Conservation (phyloP, 1,139 yeast genomes). For the Magnusiomyces sp. region DNA sequence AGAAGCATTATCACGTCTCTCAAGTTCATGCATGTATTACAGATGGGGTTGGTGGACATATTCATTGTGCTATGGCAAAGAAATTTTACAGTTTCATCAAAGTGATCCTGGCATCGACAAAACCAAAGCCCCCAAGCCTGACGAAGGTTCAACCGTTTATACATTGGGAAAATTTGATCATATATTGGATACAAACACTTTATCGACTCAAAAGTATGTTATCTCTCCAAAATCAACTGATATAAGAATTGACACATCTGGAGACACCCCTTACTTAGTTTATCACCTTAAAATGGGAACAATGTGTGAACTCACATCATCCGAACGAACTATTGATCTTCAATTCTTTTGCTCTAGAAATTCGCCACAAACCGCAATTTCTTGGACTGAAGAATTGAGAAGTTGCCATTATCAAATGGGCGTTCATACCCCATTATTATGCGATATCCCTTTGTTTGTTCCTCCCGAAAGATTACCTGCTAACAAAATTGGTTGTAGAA, state of each 20-base stretch:
- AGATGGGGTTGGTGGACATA: conserved; percentile 57
- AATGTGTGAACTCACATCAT: conserved; percentile 61
- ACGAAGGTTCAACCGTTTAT: conserved; percentile 36
- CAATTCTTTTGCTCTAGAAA: conserved; percentile 57
- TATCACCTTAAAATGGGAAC: conserved; percentile 56
- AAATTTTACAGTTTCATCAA: conserved; percentile 51
- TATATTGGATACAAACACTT: conserved; percentile 19
- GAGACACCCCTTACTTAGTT: conserved; percentile 17
- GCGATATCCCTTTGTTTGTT: conserved; percentile 44
- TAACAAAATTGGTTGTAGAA: conserved; percentile 39
- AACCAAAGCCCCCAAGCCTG: conserved; percentile 25
- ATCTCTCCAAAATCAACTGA: not conserved
- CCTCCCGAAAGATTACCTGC: conserved; percentile 37
- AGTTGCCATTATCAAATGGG: conserved; percentile 65
- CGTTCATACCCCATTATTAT: conserved; percentile 52
- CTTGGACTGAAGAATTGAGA: conserved; percentile 50
- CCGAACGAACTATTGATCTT: conserved; percentile 54
- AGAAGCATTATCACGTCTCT: conserved; percentile 25
- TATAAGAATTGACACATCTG: conserved; percentile 4
- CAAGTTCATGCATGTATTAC: conserved; percentile 31
- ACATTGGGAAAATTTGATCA: conserved; percentile 41
- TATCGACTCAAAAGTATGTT: too few species aligned
- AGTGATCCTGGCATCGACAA: conserved; percentile 10
- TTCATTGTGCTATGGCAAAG: conserved; percentile 47
- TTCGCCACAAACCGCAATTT: conserved; percentile 28